Percentiles rank a stretch among this genome's conserved stretches.
These are phyloP conservation scores for Pichia kluyveri DNA, from an alignment of 805 yeast species.

Conservation along the genomic window DNA sequence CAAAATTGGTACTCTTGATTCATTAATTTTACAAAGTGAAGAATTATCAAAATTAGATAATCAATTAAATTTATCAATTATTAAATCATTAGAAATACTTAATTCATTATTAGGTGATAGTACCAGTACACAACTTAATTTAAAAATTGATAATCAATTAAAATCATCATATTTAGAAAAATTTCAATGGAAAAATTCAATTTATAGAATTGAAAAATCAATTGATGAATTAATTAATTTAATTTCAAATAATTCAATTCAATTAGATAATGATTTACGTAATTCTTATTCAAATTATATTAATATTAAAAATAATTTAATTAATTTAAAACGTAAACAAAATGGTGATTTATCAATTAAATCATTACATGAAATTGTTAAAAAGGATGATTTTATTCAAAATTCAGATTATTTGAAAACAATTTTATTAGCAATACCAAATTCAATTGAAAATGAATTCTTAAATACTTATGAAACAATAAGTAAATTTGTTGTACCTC, in stretches of 20 bases:
- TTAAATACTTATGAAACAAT: slow-evolving; percentile 66
- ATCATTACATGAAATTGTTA: slow-evolving; percentile 83
- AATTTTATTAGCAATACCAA: slow-evolving; percentile 83
- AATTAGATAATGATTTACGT: slow-evolving; percentile 79
- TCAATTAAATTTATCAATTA: slow-evolving; percentile 61
- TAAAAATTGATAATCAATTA: too few species aligned
- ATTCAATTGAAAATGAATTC: slow-evolving; percentile 49
- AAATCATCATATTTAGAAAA: too few species aligned
- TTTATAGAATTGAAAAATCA: slow-evolving; percentile 78
- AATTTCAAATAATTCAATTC: slow-evolving; percentile 68
- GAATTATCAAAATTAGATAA: slow-evolving; percentile 75
- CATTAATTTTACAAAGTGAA: slow-evolving; percentile 83
- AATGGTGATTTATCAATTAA: slow-evolving; percentile 89
- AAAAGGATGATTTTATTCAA: slow-evolving; percentile 72
- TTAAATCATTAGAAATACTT: slow-evolving; percentile 72
- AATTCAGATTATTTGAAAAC: slow-evolving; percentile 83
- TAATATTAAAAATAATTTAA: slow-evolving; percentile 72
- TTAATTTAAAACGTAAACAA: slow-evolving; percentile 86
- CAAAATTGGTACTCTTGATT: slow-evolving; percentile 91
- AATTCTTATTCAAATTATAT: slow-evolving; percentile 66
- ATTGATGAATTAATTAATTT: slow-evolving; percentile 63
- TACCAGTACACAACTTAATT: slow-evolving; percentile 13
- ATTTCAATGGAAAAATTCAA: slow-evolving; percentile 83
- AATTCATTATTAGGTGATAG: slow-evolving; percentile 25
- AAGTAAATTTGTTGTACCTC: slow-evolving; percentile 79